phyloP scores from a whole-genome alignment of 1,284 basidiomycete genomes.

The Stygiomarasmius scandens region DNA sequence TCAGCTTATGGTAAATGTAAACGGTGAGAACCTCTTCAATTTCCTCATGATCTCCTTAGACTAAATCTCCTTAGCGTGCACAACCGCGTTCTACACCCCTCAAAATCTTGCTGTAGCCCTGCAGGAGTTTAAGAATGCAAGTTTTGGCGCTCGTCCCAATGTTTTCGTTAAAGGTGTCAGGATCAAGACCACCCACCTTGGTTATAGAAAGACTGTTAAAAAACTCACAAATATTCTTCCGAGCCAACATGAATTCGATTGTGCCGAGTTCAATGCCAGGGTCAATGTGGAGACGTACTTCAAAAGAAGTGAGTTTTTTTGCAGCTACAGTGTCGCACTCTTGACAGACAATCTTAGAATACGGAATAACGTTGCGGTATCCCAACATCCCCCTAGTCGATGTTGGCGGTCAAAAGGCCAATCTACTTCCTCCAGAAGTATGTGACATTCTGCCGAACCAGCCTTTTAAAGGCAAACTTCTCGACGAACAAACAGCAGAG shows the following conservation, averaged over 20 bases:
- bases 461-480: conserved; percentile 69
- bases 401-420: conserved; percentile 56
- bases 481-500: conserved; percentile 63
- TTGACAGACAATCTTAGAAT: conserved; percentile 44
- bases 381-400: conserved; percentile 65
- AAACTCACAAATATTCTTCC: conserved; percentile 49
- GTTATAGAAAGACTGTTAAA: conserved; percentile 64
- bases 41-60: neutral
- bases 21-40: conserved; percentile 38
- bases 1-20: conserved; percentile 80
- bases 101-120: conserved; percentile 65
- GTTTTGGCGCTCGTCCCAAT: conserved; percentile 51
- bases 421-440: conserved; percentile 66
- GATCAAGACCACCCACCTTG: conserved; percentile 58
- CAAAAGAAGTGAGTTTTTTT: conserved; percentile 47
- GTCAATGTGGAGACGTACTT: conserved; percentile 71
- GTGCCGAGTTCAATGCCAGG: conserved; percentile 46
- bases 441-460: conserved; percentile 73
- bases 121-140: conserved; percentile 49
- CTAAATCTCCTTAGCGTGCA: conserved; percentile 49
- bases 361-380: conserved; percentile 49
- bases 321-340: neutral
- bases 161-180: conserved; percentile 64
- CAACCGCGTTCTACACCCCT: conserved; percentile 73
- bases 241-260: conserved; percentile 54